Evolutionary conservation across 2,329 filamentous ascomycete species (phyloP).

Genomic region (Penicillium sp.): DNA sequence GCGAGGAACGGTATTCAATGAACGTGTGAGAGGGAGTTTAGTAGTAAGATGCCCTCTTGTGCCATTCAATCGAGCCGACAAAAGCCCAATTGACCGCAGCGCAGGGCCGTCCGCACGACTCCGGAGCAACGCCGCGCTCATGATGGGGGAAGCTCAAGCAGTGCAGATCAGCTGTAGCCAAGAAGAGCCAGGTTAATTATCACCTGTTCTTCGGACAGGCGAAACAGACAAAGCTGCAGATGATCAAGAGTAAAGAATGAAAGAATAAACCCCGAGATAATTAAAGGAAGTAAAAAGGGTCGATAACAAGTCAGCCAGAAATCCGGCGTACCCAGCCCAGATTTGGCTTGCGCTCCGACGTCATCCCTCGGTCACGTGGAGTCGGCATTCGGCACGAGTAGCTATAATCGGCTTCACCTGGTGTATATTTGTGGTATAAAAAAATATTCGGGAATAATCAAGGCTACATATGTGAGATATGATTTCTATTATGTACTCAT

Average conservation of each 20-base stretch:
- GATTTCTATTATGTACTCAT: conserved; percentile 23
- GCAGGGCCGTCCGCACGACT: conserved; percentile 28
- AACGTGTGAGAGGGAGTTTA: conserved; percentile 16
- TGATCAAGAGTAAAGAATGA: background rate
- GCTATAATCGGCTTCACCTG: background rate
- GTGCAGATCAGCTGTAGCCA: conserved; percentile 4
- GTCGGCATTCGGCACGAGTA: conserved; percentile 3
- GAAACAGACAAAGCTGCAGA: background rate
- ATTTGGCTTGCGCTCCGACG: conserved; percentile 1
- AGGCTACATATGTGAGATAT: background rate
- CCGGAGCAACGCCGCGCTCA: conserved; percentile 35
- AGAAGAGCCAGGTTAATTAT: background rate
- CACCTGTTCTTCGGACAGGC: background rate
- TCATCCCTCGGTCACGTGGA: conserved; percentile 6
- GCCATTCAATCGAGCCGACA: conserved; percentile 21
- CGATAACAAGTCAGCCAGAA: background rate
- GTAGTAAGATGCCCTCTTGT: conserved; percentile 10
- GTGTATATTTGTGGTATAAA: background rate
- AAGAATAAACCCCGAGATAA: background rate
- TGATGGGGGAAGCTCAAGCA: conserved; percentile 20
- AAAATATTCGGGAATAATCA: background rate
- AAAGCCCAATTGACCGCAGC: conserved; percentile 27
- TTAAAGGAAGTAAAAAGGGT: background rate
- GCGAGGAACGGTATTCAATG: conserved; percentile 23
- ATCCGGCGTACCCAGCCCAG: background rate